These are phyloP conservation scores for Lachnellula subtilissima DNA, from an alignment of 2,329 filamentous ascomycete species.

Conservation along the genomic window DNA sequence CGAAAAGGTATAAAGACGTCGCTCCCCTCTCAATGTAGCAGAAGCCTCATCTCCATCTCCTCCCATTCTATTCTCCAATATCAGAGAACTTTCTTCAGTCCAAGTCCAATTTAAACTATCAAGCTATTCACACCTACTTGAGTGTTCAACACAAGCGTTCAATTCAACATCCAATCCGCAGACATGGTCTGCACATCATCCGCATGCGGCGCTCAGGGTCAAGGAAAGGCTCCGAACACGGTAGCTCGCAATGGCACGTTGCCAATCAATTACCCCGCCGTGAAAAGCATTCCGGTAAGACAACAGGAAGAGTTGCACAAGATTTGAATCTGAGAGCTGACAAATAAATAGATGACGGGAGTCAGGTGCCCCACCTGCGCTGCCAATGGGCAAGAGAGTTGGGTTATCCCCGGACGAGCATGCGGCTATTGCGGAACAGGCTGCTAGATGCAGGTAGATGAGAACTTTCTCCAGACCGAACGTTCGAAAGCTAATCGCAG, in stretches of 20 bases:
- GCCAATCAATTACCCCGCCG: slow-evolving; percentile 2
- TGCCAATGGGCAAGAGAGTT: slow-evolving; percentile 46
- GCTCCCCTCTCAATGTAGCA: not conserved
- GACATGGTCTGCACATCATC: slow-evolving; percentile 13
- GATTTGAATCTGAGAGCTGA: slow-evolving; percentile 7
- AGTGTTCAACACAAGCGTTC: not conserved
- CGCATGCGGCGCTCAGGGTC: not conserved
- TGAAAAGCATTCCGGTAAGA: slow-evolving; percentile 20
- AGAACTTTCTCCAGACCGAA: not conserved
- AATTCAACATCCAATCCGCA: not conserved
- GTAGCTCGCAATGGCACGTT: slow-evolving; percentile 5
- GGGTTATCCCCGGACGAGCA: slow-evolving; percentile 50
- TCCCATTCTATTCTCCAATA: not conserved
- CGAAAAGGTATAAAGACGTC: slow-evolving; percentile 14
- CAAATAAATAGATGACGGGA: slow-evolving; percentile 39
- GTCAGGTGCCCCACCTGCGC: slow-evolving; percentile 50
- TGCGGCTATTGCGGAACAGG: slow-evolving; percentile 47
- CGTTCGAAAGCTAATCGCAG: slow-evolving; percentile 4
- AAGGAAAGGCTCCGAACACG: not conserved
- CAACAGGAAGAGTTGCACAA: not conserved
- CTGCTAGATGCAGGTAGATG: slow-evolving; percentile 17
- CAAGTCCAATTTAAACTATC: not conserved
- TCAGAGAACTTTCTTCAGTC: not conserved
- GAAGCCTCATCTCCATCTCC: not conserved
- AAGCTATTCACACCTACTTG: not conserved